phyloP scores from a whole-genome alignment of 805 yeast species.

The Candida ponderosae region DNA sequence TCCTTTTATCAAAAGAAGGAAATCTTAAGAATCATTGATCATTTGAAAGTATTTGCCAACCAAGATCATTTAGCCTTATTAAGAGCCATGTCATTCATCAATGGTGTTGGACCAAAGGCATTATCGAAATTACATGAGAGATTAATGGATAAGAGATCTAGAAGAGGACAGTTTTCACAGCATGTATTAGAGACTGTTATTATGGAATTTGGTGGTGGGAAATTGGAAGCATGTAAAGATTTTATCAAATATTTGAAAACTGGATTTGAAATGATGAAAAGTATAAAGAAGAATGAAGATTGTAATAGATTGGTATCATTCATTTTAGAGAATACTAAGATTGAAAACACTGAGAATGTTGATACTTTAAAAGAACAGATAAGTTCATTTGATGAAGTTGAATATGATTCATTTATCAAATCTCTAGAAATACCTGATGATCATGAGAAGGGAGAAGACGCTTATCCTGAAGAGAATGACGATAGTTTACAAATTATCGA shows the following conservation, averaged over 20 bases:
- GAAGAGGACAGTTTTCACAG: no score
- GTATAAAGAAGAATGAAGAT: not conserved
- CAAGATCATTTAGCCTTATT: slow-evolving; percentile 54
- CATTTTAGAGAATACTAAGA: slow-evolving; percentile 15
- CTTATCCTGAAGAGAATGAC: no score
- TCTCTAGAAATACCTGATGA: no score
- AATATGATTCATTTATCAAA: slow-evolving; percentile 11
- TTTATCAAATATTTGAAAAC: not conserved
- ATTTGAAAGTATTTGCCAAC: slow-evolving; percentile 53
- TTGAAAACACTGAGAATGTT: slow-evolving; percentile 27
- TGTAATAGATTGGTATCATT: not conserved
- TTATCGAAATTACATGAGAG: slow-evolving; percentile 6
- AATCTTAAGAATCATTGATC: slow-evolving; percentile 53
- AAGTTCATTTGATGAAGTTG: slow-evolving; percentile 25
- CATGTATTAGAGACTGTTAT: no score
- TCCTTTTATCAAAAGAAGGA: slow-evolving; percentile 79
- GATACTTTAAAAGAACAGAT: slow-evolving; percentile 32
- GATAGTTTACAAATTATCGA: no score
- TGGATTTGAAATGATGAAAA: slow-evolving; percentile 4
- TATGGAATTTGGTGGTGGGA: no score
- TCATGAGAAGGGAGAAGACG: no score
- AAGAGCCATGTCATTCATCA: slow-evolving; percentile 44
- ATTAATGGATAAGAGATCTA: not conserved
- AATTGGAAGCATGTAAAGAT: no score
- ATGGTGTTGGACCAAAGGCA: slow-evolving; percentile 61